A percentile compares a stretch with the other conserved stretches of the same genome.
Evolutionary conservation across 345 rosid species (phyloP).

Genomic region (Leavenworthia alabamica): DNA sequence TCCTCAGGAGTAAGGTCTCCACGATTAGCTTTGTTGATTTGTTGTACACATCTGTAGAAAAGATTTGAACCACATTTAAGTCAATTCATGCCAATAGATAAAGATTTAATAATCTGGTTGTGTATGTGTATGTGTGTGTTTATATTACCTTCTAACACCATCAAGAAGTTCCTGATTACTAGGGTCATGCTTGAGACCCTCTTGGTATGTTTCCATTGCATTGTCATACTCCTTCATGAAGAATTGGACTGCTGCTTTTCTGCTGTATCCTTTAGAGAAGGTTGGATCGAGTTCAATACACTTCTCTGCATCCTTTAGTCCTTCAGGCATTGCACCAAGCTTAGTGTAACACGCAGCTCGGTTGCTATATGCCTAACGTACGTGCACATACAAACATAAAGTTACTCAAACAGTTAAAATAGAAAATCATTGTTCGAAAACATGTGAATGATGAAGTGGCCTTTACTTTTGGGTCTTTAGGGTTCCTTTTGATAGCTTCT

Average conservation of each 20-base stretch:
- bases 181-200: conserved; percentile 75
- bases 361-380: conserved; percentile 69
- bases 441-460: not conserved
- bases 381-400: not conserved
- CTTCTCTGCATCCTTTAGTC: conserved; percentile 88
- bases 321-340: conserved; percentile 84
- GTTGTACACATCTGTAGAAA: conserved; percentile 58
- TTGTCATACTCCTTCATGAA: conserved; percentile 90
- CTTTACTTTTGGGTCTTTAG: conserved; percentile 61
- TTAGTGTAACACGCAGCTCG: conserved; percentile 95
- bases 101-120: not conserved
- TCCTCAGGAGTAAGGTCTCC: conserved; percentile 87
- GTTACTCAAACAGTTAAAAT: not conserved
- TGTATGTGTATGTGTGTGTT: not conserved
- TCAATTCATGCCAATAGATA: not conserved
- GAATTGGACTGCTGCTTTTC: conserved; percentile 80
- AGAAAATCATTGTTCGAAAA: not conserved
- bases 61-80: not conserved
- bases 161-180: conserved; percentile 78
- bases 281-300: conserved; percentile 92
- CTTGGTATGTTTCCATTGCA: conserved; percentile 78
- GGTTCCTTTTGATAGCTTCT: conserved; percentile 83
- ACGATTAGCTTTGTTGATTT: conserved; percentile 76
- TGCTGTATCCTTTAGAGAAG: conserved; percentile 78
- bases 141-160: conserved; percentile 66